These are phyloP conservation scores for Salvia rosmarinus DNA, from an alignment of 257 asterid species.

Conservation along the genomic window DNA sequence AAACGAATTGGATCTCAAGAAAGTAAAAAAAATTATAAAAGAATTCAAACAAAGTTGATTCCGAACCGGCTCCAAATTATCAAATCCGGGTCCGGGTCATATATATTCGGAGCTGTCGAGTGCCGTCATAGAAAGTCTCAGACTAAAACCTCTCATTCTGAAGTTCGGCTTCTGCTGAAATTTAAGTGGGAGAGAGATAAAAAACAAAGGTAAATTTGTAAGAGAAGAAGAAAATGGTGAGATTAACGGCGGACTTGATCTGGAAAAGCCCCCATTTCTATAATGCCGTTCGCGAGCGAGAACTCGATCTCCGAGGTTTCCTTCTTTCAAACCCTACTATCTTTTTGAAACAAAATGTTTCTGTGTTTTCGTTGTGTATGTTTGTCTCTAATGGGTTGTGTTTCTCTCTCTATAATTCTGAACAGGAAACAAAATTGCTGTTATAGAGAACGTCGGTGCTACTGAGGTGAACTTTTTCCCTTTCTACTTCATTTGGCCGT, in stretches of 20 bases:
- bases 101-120: background rate
- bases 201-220: background rate
- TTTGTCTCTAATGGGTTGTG: background rate
- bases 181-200: background rate
- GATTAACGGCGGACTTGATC: constrained; percentile 84
- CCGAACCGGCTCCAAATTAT: background rate
- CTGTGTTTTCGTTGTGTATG: background rate
- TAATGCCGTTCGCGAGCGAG: constrained; percentile 95
- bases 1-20: no score
- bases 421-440: constrained; percentile 87
- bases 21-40: no score
- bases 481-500: background rate
- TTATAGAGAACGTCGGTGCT: constrained; percentile 94
- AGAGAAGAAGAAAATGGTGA: constrained; percentile 57
- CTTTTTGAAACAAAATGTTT: background rate
- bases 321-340: constrained; percentile 39
- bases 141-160: constrained; percentile 1
- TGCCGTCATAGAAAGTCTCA: background rate
- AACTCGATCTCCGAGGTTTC: constrained; percentile 91
- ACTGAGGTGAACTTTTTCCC: constrained; percentile 66
- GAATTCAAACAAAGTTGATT: background rate
- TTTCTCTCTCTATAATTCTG: constrained; percentile 6
- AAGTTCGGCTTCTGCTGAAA: background rate
- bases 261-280: constrained; percentile 97
- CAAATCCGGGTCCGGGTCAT: background rate